Conservation (phyloP, 148 eudicot species). For the Beta vulgaris region DNA sequence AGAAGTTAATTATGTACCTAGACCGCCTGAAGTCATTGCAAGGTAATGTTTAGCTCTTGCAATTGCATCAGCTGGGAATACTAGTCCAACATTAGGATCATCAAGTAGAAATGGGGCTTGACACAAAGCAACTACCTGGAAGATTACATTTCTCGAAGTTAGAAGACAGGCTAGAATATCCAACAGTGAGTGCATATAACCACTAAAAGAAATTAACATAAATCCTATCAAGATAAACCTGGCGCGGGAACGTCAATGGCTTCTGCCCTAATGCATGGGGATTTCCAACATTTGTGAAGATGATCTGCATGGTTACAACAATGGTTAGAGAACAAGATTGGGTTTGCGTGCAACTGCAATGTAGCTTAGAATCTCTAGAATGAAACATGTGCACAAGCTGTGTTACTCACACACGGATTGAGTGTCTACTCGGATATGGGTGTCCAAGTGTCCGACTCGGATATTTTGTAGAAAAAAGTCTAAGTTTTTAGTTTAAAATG, state of each 20-base stretch:
- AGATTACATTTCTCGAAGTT: constrained; percentile 18
- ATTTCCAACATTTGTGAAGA: constrained; percentile 97
- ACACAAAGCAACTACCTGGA: constrained; percentile 94
- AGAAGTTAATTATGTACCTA: constrained; percentile 47
- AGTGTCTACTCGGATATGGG: too few species aligned
- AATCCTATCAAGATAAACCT: constrained; percentile 41
- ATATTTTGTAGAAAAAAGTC: too few species aligned
- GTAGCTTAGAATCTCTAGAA: not conserved
- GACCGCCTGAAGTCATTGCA: constrained; percentile 79
- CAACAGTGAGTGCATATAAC: not conserved
- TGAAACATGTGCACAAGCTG: not conserved
- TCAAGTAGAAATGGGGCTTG: constrained; percentile 99
- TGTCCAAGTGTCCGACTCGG: too few species aligned
- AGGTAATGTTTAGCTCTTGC: constrained; percentile 93
- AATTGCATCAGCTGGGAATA: constrained; percentile 96
- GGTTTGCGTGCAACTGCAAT: not conserved
- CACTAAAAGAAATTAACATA: constrained; percentile 2
- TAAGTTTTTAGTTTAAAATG: too few species aligned
- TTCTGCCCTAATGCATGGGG: constrained; percentile 99
- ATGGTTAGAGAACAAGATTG: constrained; percentile 11
- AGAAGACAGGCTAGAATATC: not conserved
- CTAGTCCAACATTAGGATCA: constrained; percentile 91
- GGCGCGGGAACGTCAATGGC: constrained; percentile 95
- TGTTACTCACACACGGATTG: too few species aligned
- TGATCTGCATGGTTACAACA: constrained; percentile 53